phyloP scores from a whole-genome alignment of 1,284 basidiomycete genomes.

The Thelephora terrestris region DNA sequence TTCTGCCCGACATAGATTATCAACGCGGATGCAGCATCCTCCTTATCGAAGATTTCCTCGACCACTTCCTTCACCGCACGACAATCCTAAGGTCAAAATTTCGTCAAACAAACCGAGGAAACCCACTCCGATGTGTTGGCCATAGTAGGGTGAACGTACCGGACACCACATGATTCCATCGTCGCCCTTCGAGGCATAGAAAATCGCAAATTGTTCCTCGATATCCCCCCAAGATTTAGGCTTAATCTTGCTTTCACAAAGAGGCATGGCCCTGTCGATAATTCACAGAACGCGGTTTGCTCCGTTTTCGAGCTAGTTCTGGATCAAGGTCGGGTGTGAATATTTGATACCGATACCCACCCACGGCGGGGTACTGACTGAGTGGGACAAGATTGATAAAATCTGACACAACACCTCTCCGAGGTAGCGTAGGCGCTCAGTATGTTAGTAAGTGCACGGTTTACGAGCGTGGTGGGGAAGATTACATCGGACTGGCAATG shows the following conservation, averaged over 20 bases:
- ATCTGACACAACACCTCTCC: no score
- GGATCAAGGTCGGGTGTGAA: no score
- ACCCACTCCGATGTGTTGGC: not conserved
- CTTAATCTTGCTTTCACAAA: slow-evolving; percentile 25
- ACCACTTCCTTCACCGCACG: slow-evolving; percentile 53
- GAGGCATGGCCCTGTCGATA: slow-evolving; percentile 19
- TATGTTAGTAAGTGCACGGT: no score
- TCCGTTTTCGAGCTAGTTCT: no score
- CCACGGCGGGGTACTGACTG: no score
- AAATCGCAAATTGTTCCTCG: slow-evolving; percentile 47
- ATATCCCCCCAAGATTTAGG: slow-evolving; percentile 25
- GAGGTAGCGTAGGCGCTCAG: no score
- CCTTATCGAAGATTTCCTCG: slow-evolving; percentile 40
- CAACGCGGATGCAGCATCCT: slow-evolving; percentile 46
- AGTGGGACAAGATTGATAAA: no score
- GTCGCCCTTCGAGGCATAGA: slow-evolving; percentile 52
- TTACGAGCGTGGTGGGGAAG: no score
- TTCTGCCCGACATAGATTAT: slow-evolving; percentile 69
- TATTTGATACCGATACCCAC: no score
- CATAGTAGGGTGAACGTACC: slow-evolving; percentile 27
- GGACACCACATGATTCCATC: slow-evolving; percentile 52
- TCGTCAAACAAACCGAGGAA: not conserved
- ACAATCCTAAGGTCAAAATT: slow-evolving; percentile 50
- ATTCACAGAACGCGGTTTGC: not conserved
- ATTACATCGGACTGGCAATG: no score